Evolutionary conservation across 2,329 filamentous ascomycete genomes (phyloP).

Genomic region (Colletotrichum plurivorum): DNA sequence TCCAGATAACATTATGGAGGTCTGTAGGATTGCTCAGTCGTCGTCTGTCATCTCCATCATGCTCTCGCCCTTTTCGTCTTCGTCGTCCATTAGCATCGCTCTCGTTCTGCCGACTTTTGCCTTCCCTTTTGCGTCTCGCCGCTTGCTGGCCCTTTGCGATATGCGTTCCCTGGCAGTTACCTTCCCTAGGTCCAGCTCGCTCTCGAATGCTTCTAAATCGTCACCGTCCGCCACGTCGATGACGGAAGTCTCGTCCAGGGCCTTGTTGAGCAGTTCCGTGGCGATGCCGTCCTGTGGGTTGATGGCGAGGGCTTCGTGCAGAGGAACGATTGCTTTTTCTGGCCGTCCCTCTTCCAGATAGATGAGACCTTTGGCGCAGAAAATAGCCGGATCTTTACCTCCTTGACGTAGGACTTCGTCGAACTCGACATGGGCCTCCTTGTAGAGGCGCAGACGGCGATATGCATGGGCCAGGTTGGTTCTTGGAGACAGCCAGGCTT

Average conservation of each 20-base stretch:
- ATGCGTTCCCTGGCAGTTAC: slow-evolving; percentile 55
- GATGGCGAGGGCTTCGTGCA: slow-evolving; percentile 88
- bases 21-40: slow-evolving; percentile 49
- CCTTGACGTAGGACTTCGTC: slow-evolving; percentile 89
- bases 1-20: slow-evolving; percentile 19
- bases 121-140: slow-evolving; percentile 60
- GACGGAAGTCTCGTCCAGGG: slow-evolving; percentile 73
- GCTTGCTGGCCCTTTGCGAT: slow-evolving; percentile 47
- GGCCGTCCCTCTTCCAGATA: slow-evolving; percentile 82
- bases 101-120: slow-evolving; percentile 55
- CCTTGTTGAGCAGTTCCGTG: slow-evolving; percentile 82
- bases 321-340: slow-evolving; percentile 82
- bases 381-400: slow-evolving; percentile 83
- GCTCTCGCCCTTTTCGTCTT: slow-evolving; percentile 57
- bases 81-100: slow-evolving; percentile 51
- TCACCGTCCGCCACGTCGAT: slow-evolving; percentile 61
- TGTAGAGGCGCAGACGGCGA: slow-evolving; percentile 77
- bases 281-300: slow-evolving; percentile 85
- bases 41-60: slow-evolving; percentile 72
- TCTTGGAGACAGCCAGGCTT: slow-evolving; percentile 86
- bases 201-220: slow-evolving; percentile 66
- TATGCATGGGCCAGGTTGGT: slow-evolving; percentile 93
- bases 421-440: slow-evolving; percentile 84
- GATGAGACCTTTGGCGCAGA: slow-evolving; percentile 87
- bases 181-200: slow-evolving; percentile 63